Conservation (phyloP, 441 rosid species). For the Populus tomentosa region DNA sequence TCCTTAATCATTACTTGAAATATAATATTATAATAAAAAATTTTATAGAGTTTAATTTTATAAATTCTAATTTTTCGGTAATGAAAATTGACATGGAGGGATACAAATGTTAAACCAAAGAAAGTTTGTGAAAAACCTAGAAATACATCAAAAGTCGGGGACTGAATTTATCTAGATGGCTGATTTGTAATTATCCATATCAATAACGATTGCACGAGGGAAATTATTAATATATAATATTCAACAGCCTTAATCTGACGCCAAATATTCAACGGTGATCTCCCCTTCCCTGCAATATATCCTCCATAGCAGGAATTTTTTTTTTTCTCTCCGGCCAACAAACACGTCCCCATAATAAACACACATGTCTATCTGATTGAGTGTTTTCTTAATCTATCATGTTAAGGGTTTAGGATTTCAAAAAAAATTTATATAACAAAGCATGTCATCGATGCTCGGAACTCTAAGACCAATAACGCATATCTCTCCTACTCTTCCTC, state of each 20-base stretch:
- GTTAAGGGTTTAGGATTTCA: slow-evolving; percentile 1
- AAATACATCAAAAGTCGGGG: too few species aligned
- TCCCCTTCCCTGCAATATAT: background rate
- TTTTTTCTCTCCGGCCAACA: background rate
- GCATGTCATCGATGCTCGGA: slow-evolving; percentile 26
- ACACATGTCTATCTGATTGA: background rate
- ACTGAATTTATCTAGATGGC: background rate
- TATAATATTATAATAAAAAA: too few species aligned
- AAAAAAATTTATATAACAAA: slow-evolving; percentile 31
- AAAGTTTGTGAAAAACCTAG: too few species aligned
- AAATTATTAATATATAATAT: too few species aligned
- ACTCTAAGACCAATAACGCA: slow-evolving; percentile 39
- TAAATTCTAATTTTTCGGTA: too few species aligned
- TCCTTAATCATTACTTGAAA: too few species aligned
- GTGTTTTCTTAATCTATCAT: background rate
- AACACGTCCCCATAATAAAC: background rate
- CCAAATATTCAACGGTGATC: background rate
- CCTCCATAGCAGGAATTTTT: background rate
- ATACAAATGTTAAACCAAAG: too few species aligned
- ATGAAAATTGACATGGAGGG: background rate
- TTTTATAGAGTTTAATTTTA: too few species aligned
- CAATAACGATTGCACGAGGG: too few species aligned
- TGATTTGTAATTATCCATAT: too few species aligned
- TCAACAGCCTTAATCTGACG: too few species aligned
- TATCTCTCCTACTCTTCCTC: slow-evolving; percentile 24